Percentiles rank a stretch among this genome's conserved stretches.
phyloP scores from a whole-genome alignment of 495 filamentous ascomycete species.

The Rostrohypoxylon terebratum region DNA sequence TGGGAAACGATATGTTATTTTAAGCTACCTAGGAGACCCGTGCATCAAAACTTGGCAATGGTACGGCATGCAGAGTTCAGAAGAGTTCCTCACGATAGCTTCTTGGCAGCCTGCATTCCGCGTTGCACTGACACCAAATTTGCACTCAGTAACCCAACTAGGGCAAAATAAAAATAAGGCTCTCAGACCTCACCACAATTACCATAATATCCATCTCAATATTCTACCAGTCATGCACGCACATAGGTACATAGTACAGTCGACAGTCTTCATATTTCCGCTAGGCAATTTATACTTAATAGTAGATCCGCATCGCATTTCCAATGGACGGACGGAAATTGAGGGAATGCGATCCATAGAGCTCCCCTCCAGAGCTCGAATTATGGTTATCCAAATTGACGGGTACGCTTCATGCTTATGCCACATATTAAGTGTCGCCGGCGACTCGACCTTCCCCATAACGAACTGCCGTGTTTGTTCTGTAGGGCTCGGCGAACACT shows the following conservation, averaged over 20 bases:
- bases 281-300: neutral
- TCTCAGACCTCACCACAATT: slow-evolving; percentile 39
- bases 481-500: slow-evolving; percentile 21
- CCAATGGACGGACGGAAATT: neutral
- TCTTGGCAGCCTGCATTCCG: slow-evolving; percentile 32
- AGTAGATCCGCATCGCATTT: slow-evolving; percentile 1
- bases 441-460: slow-evolving; percentile 7
- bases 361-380: neutral
- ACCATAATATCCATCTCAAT: slow-evolving; percentile 1
- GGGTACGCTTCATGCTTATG: slow-evolving; percentile 28
- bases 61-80: slow-evolving; percentile 35
- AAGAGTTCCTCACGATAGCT: slow-evolving; percentile 30
- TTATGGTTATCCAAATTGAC: slow-evolving; percentile 21
- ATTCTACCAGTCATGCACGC: neutral
- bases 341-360: slow-evolving; percentile 1
- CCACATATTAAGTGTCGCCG: slow-evolving; percentile 19
- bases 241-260: neutral
- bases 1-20: slow-evolving; percentile 39
- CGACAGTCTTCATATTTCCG: slow-evolving; percentile 10
- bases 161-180: slow-evolving; percentile 20
- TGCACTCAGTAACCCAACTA: slow-evolving; percentile 5
- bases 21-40: slow-evolving; percentile 28
- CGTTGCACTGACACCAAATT: slow-evolving; percentile 11
- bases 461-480: slow-evolving; percentile 9
- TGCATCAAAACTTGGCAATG: slow-evolving; percentile 35